Base-by-base conservation (phyloP, 805 yeast genomes). In the Barnettozyma salicaria region DNA sequence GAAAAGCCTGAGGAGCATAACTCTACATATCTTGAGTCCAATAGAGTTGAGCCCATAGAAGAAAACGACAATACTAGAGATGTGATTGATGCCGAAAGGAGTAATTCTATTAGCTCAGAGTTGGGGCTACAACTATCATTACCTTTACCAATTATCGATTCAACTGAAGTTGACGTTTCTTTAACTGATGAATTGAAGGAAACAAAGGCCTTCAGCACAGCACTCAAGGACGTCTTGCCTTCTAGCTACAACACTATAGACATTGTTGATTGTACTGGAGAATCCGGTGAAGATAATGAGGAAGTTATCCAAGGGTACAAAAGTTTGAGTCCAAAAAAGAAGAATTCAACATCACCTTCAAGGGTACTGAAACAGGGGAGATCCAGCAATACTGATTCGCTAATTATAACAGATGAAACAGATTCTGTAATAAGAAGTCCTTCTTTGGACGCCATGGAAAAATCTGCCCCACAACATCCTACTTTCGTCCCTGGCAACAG, bases 101-200 rank as follows among this genome's bases (percentile, higher is more conserved):
- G 11, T 9, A 22, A 22, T 22, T 8, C 16, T 14, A 23, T 13
- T 13, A 6, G 7, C 5, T 19, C 30, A n/a, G 23, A 19, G 8
- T 17, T 40, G 7, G 25, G 25, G 3, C 22, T 42, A 2, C 32
- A 25, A 11, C 43, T 36, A 6, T 45, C 44, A 4, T 36, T 40
- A 5, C 21, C 40, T 7, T 35, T 44, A 13, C 34, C 36, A 13
- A 36, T 33, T 5, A 34, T 33, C 10, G 30, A 27, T 6, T 7
- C 22, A 10, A 32, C 26, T 9, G 26, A 27, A 19, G 34, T 28
- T 18, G 49, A 42, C 7, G 13, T 28, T 2, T 42, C 52, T 5
- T 43, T 51, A 16, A 38, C 42, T 10, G 46, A 45, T 10, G 54
- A 48, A 23, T 42, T 51, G 28, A 48, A 37, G 26, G 47, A 30